A percentile compares a stretch with the other conserved stretches of the same genome.
Evolutionary conservation across 73 alveolate genomes (phyloP).

Genomic region (Paramecium tetraurelia): DNA sequence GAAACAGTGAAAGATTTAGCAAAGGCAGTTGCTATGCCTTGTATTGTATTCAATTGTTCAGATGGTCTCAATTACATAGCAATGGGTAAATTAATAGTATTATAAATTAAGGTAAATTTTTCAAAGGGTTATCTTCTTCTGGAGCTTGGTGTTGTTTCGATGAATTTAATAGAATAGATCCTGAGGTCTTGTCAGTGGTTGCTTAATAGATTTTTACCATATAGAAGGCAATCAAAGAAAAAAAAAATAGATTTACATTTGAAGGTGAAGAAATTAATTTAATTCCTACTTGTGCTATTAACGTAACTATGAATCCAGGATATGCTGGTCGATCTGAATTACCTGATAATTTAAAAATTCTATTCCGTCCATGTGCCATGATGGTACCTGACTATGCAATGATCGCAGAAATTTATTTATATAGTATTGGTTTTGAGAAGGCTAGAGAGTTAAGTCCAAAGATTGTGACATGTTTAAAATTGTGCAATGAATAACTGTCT

Average conservation of each 20-base stretch:
- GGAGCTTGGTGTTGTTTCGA: slow-evolving; percentile 99
- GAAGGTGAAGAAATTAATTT: slow-evolving; percentile 78
- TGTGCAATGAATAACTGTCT: slow-evolving; percentile 94
- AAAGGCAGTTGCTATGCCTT: slow-evolving; percentile 91
- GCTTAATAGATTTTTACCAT: slow-evolving; percentile 77
- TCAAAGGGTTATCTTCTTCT: slow-evolving; percentile 89
- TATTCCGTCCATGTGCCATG: slow-evolving; percentile 98
- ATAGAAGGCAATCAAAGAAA: slow-evolving; percentile 73
- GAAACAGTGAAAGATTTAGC: slow-evolving; percentile 96
- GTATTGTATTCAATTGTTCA: slow-evolving; percentile 97
- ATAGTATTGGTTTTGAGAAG: slow-evolving; percentile 93
- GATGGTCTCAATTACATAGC: slow-evolving; percentile 90
- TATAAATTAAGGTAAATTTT: slow-evolving; percentile 89
- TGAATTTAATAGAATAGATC: slow-evolving; percentile 97
- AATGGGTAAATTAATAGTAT: slow-evolving; percentile 74
- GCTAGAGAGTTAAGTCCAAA: slow-evolving; percentile 86
- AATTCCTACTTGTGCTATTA: slow-evolving; percentile 89
- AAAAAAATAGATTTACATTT: slow-evolving; percentile 52
- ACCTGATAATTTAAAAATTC: slow-evolving; percentile 97
- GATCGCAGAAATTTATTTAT: slow-evolving; percentile 92
- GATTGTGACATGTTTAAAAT: slow-evolving; percentile 69
- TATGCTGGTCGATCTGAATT: slow-evolving; percentile 98
- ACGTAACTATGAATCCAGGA: slow-evolving; percentile 98
- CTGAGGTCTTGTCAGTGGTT: slow-evolving; percentile 85
- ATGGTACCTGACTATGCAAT: slow-evolving; percentile 97